Base-by-base conservation (phyloP, 768 basidiomycete species). In the Chlorophyllum brunneum region DNA sequence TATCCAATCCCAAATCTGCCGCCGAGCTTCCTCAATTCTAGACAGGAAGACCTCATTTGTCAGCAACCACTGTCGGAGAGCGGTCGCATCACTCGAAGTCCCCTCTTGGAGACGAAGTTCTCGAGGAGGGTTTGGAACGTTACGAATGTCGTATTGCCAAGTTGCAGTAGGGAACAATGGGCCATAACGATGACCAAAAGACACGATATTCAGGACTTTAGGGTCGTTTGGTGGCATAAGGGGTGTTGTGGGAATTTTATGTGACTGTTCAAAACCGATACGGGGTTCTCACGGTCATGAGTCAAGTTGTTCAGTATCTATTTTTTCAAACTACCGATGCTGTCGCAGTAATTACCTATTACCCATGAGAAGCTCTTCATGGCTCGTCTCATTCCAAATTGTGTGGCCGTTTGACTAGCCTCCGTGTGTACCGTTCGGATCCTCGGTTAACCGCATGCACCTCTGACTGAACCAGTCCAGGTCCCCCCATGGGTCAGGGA, bases 71-170 rank as follows among this genome's bases (percentile, higher is more conserved):
- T 43, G 41, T 9, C 42, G 41, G 24, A 51, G 15, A 16, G 16
- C n/a, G 4, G 50, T 51, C 4, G 31, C 5, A 27, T 51, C 40
- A 18, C 36, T 36, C 5, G 41, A 22, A 3, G 15, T 9, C 24
- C n/a, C 34, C 22, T 51, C 30, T 29, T 36, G 40, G 26, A 33
- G 30, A 1, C 42, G 41, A 26, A 37, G 24, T 22, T 51, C 42
- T 9, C 31, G 50, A 13, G 50, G 50, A 51, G 50, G 49, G 22
- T 51, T 51, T 2, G 50, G 50, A 18, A 51, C 27, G 15, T 36
- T 23, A 18, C 50, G 41, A 27, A 51, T 22, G 27, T 51, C 42
- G 16, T 43, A 51, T 23, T 30, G 44, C n/a, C 43, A 33, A 9
- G 42, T n/a, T 16, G 50, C 41, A 15, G 29, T 9, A 18, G 33